A percentile compares a stretch with the other conserved stretches of the same genome.
Conservation (phyloP, 306 rosid species). For the Lagenaria siceraria region DNA sequence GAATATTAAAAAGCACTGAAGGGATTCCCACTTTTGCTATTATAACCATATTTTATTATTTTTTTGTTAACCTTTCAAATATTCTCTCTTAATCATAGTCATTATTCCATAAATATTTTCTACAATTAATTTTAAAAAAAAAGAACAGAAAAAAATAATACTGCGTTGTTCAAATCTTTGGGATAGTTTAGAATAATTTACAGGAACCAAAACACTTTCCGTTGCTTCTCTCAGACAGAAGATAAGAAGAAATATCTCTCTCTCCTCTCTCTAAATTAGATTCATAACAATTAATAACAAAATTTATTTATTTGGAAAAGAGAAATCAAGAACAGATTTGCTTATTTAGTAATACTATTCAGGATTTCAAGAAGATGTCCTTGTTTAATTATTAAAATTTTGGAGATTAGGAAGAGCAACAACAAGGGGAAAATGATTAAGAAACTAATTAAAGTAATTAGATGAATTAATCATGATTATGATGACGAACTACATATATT, state of each 20-base stretch:
- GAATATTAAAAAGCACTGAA: slow-evolving; percentile 1
- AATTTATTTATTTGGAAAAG: background rate
- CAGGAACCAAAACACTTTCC: slow-evolving; percentile 1
- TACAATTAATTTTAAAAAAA: background rate
- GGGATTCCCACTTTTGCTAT: slow-evolving; percentile 1
- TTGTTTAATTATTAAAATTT: no score
- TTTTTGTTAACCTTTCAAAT: background rate
- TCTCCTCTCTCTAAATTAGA: background rate
- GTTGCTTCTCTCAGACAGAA: slow-evolving; percentile 12
- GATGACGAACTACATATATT: background rate
- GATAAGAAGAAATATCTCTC: background rate
- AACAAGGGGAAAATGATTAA: background rate
- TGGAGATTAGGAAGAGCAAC: no score
- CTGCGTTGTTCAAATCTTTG: background rate
- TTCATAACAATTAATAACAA: background rate
- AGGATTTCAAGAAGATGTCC: no score
- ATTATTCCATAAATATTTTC: background rate
- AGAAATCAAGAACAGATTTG: background rate
- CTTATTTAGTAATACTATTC: background rate
- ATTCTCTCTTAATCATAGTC: background rate
- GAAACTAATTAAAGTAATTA: background rate
- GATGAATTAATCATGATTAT: background rate
- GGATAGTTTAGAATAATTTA: slow-evolving; percentile 3
- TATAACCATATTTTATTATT: background rate
- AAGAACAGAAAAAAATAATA: background rate